Evolutionary conservation across 768 basidiomycete genomes (phyloP).

Genomic region (Collybia nuda): DNA sequence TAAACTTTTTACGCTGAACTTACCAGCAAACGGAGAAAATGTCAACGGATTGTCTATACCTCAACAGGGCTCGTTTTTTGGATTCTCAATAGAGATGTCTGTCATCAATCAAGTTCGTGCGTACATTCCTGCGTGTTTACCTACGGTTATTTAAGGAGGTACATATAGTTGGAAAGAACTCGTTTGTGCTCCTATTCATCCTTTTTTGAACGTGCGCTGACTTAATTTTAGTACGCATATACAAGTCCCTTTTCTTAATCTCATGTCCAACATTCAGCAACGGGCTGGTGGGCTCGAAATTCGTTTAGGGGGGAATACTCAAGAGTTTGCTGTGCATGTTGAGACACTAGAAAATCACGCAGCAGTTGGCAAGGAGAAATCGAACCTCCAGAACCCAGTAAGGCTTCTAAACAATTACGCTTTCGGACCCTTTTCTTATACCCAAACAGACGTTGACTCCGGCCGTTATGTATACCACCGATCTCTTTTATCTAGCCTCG

Average conservation of each 20-base stretch:
- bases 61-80: constrained; percentile 43
- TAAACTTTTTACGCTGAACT: constrained; percentile 37
- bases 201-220: background rate
- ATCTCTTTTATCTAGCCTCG: constrained; percentile 64
- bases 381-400: background rate
- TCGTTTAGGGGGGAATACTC: constrained; percentile 82
- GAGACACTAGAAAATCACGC: constrained; percentile 10
- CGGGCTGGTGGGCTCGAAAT: constrained; percentile 62
- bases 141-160: background rate
- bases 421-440: background rate
- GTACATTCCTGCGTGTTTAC: constrained; percentile 16
- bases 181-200: constrained; percentile 35
- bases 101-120: constrained; percentile 56
- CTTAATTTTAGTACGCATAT: constrained; percentile 34
- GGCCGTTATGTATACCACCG: constrained; percentile 59
- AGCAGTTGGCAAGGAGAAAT: background rate
- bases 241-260: constrained; percentile 73
- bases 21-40: constrained; percentile 37
- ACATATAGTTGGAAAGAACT: constrained; percentile 46
- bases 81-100: constrained; percentile 65
- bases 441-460: constrained; percentile 62
- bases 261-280: constrained; percentile 69
- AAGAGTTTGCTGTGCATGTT: constrained; percentile 62
- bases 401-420: background rate
- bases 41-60: constrained; percentile 33